A percentile compares a stretch with the other conserved stretches of the same genome.
Conservation (phyloP, 2,329 filamentous ascomycete species). For the Leptographium procerum region DNA sequence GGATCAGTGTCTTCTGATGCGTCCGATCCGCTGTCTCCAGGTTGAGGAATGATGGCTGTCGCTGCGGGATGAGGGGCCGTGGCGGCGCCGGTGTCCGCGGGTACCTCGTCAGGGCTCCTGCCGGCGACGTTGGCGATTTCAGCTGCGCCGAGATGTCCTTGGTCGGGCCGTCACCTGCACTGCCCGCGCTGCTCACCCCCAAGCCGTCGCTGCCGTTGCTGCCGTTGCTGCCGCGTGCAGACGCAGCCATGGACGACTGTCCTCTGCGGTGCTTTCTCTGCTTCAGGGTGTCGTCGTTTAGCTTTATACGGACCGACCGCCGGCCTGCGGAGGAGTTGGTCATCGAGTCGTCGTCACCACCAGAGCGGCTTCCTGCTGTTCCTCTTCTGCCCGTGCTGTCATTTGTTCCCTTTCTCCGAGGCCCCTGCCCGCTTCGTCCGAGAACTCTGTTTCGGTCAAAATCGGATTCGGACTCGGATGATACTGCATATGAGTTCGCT, state of each 20-base stretch:
- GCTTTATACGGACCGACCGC: conserved; percentile 81
- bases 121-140: conserved; percentile 86
- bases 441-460: conserved; percentile 27
- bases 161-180: conserved; percentile 18
- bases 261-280: conserved; percentile 61
- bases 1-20: conserved; percentile 82
- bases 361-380: conserved; percentile 6
- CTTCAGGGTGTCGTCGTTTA: conserved; percentile 66
- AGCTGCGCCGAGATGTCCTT: conserved; percentile 62
- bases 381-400: conserved; percentile 3
- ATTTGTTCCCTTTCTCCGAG: background rate
- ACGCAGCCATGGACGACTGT: conserved; percentile 23
- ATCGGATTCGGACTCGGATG: conserved; percentile 63
- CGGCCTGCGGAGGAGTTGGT: conserved; percentile 54
- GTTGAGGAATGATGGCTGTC: conserved; percentile 78
- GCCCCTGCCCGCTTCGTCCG: background rate
- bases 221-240: conserved; percentile 12
- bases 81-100: conserved; percentile 83
- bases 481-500: conserved; percentile 45
- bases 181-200: conserved; percentile 21
- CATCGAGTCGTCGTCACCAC: conserved; percentile 31
- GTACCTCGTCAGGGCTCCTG: conserved; percentile 71
- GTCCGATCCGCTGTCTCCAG: conserved; percentile 37
- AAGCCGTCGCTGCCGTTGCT: conserved; percentile 9
- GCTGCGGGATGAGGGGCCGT: conserved; percentile 75